These are phyloP conservation scores for Glycine tomentella DNA, from an alignment of 306 rosid species.

Conservation along the genomic window DNA sequence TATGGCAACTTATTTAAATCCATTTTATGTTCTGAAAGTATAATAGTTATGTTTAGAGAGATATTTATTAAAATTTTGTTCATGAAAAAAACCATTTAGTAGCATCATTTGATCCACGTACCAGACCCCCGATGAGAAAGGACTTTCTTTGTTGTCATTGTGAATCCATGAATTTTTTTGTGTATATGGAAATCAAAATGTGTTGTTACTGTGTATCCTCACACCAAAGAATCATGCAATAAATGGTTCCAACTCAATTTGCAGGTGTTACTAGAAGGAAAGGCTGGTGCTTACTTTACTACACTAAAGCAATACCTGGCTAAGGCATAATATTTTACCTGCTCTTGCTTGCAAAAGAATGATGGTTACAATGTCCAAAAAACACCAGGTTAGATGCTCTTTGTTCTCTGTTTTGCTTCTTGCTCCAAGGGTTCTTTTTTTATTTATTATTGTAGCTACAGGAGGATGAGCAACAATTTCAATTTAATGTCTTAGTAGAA, in stretches of 20 bases:
- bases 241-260: no score
- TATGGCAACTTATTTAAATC: not conserved
- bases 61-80: not conserved
- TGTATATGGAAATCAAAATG: no score
- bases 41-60: slow-evolving; percentile 6
- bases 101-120: slow-evolving; percentile 7
- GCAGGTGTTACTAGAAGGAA: no score
- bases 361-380: no score
- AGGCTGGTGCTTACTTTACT: slow-evolving; percentile 59
- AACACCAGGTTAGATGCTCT: no score
- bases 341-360: slow-evolving; percentile 85
- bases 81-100: not conserved
- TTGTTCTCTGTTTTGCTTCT: no score
- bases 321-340: slow-evolving; percentile 84
- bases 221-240: slow-evolving; percentile 35
- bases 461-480: no score
- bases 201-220: no score
- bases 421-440: no score
- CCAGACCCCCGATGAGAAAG: not conserved
- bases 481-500: no score
- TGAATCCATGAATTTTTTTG: not conserved
- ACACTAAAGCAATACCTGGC: slow-evolving; percentile 81
- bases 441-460: no score
- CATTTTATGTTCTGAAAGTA: no score
- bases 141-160: not conserved